A percentile compares a stretch with the other conserved stretches of the same genome.
Conservation (phyloP, 495 filamentous ascomycete species). For the Penicillium angulare region DNA sequence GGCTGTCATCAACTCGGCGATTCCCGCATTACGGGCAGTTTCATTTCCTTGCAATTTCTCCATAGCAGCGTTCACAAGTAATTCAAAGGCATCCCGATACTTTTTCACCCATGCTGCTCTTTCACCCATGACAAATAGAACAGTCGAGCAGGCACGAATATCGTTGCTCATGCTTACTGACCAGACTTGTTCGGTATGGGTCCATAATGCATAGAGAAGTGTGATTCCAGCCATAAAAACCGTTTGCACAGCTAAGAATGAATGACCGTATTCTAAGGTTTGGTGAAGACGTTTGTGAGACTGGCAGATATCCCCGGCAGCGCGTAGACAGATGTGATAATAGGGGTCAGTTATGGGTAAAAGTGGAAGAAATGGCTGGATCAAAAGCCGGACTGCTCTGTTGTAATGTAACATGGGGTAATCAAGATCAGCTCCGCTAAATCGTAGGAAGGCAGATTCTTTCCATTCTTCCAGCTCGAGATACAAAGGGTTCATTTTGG, state of each 20-base stretch:
- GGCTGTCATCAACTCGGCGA: slow-evolving; percentile 45
- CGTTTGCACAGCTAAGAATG: slow-evolving; percentile 54
- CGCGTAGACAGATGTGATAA: slow-evolving; percentile 49
- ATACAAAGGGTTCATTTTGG: slow-evolving; percentile 50
- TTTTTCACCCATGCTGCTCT: slow-evolving; percentile 52
- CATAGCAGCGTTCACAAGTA: slow-evolving; percentile 54
- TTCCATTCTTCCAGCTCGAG: slow-evolving; percentile 54
- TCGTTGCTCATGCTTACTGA: slow-evolving; percentile 53
- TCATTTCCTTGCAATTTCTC: slow-evolving; percentile 48
- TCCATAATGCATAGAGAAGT: slow-evolving; percentile 49
- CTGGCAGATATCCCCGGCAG: slow-evolving; percentile 53
- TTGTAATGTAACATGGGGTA: slow-evolving; percentile 54
- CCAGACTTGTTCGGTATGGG: slow-evolving; percentile 48
- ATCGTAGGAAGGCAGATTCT: slow-evolving; percentile 37
- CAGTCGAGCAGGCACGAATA: slow-evolving; percentile 53
- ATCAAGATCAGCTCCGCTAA: slow-evolving; percentile 42
- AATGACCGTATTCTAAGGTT: slow-evolving; percentile 53
- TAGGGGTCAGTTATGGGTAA: slow-evolving; percentile 50
- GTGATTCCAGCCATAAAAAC: slow-evolving; percentile 57
- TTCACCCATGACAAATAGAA: slow-evolving; percentile 55
- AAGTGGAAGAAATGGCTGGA: slow-evolving; percentile 52
- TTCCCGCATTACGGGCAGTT: slow-evolving; percentile 35
- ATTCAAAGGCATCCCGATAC: slow-evolving; percentile 54
- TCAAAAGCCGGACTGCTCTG: slow-evolving; percentile 48
- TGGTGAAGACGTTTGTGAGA: slow-evolving; percentile 53